Percentiles rank a stretch among this genome's conserved stretches.
phyloP scores from a whole-genome alignment of 345 rosid species.

The Sisymbrium irio region DNA sequence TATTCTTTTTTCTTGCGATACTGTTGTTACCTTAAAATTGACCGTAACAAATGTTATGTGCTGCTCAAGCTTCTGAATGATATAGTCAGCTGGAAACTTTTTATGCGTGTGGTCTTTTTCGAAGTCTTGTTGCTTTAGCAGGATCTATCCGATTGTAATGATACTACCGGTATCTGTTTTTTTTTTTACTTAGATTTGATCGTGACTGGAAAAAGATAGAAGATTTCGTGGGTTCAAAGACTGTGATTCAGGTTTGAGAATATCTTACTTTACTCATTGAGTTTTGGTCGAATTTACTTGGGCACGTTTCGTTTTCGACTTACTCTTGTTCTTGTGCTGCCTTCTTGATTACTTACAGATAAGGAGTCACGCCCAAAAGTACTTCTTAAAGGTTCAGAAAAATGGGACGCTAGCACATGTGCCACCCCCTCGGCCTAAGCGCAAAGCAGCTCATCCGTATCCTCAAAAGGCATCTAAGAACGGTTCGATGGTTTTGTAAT shows the following conservation, averaged over 20 bases:
- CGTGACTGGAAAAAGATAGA: conserved; percentile 99
- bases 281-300: not conserved
- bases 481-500: conserved; percentile 42
- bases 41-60: not conserved
- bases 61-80: not conserved
- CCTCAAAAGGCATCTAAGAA: conserved; percentile 91
- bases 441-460: conserved; percentile 94
- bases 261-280: not conserved
- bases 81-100: not conserved
- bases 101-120: not conserved
- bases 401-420: conserved; percentile 88
- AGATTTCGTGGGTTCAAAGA: conserved; percentile 96
- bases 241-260: conserved; percentile 84
- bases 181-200: conserved; percentile 68
- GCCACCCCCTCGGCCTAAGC: conserved; percentile 97
- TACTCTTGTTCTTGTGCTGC: not conserved
- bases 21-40: too few relatives aligned
- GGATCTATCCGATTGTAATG: not conserved
- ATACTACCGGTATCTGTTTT: conserved; percentile 2
- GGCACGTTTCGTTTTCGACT: not conserved
- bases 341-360: conserved; percentile 46
- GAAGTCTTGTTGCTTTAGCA: not conserved
- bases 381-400: conserved; percentile 94
- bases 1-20: too few relatives aligned
- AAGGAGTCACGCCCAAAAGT: conserved; percentile 97